Evolutionary conservation across 345 rosid species (phyloP), one percentile per base, ranked within the genome.

Genomic region (Citrus australasica): DNA sequence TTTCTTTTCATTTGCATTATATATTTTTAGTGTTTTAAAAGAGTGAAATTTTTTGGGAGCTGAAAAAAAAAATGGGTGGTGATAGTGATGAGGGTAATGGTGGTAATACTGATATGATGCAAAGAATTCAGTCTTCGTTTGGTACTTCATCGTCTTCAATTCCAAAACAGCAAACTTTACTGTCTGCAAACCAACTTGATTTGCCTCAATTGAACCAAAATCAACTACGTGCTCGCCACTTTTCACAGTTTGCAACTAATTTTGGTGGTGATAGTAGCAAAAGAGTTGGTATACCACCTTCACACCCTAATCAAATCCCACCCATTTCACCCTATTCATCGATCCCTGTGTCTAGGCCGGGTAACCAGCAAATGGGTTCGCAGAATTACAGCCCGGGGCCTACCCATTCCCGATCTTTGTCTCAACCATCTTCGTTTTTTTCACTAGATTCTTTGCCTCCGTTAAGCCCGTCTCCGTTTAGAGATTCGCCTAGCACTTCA

Each of bases 241-340:
- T 88, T 73, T 75, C 91, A 58, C 92, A 89, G 71, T 90, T 89
- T 69, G 73, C 88, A 2, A 87, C 86, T 25, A 85, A 81, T 79
- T 88, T 79, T 71, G 73, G 78, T 32, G 81, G 77, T 76, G 92
- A 88, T 46, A 40, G 72, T 77, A 69, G 67, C 64, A 93, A 86
- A 81, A 89, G 94, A 86, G 85, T 78, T 25, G 97, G 97, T 19
- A 90, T 93, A 7, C 98, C 99, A 61, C 99, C 98, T 22, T 90
- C 98, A 3, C 94, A 90, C 76, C 97, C 97, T 9, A 89, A 84
- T 84, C 93, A 89, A 80, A 87, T 92, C 85, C 94, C 98, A 35
- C 98, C 97, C 58, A 86, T 95, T 79, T 92, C 98, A 0, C 99
- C 97, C 0, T 92, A 82, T 79, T 92, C 99, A 35, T 92, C 92